These are phyloP conservation scores for Sarocladium kiliense DNA, from an alignment of 2,329 filamentous ascomycete species.

Conservation along the genomic window DNA sequence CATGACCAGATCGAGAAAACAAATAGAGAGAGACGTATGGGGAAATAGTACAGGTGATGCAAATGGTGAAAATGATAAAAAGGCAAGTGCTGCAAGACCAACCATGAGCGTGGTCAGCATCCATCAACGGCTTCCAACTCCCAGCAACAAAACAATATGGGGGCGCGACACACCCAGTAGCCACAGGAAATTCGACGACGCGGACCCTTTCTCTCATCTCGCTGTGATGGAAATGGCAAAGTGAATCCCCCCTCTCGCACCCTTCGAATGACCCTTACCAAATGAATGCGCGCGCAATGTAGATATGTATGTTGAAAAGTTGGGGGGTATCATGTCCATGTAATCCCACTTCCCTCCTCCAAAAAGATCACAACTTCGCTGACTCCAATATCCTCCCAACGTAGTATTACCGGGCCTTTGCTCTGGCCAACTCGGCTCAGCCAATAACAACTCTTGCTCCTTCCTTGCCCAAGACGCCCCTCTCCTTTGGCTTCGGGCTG, in stretches of 20 bases:
- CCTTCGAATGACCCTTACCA: background rate
- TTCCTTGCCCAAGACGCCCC: constrained; percentile 90
- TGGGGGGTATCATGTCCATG: constrained; percentile 9
- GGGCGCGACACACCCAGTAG: background rate
- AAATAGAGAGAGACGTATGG: background rate
- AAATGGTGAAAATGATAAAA: background rate
- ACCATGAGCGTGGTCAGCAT: too few species aligned
- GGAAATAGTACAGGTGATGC: background rate
- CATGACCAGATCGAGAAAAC: background rate
- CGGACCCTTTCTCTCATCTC: background rate
- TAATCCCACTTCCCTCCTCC: background rate
- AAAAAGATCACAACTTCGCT: background rate
- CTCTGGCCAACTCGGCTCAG: constrained; percentile 26
- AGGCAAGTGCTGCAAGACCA: too few species aligned
- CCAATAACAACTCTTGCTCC: constrained; percentile 80
- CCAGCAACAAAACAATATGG: background rate
- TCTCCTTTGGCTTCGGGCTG: constrained; percentile 90
- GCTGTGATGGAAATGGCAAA: background rate
- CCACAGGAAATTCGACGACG: background rate
- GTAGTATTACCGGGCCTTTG: background rate
- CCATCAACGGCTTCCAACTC: background rate
- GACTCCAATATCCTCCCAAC: background rate
- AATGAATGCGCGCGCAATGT: background rate
- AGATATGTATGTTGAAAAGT: background rate
- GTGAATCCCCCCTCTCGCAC: background rate